phyloP scores from a whole-genome alignment of 2,329 filamentous ascomycete species.

The Penicillium vulpinum region DNA sequence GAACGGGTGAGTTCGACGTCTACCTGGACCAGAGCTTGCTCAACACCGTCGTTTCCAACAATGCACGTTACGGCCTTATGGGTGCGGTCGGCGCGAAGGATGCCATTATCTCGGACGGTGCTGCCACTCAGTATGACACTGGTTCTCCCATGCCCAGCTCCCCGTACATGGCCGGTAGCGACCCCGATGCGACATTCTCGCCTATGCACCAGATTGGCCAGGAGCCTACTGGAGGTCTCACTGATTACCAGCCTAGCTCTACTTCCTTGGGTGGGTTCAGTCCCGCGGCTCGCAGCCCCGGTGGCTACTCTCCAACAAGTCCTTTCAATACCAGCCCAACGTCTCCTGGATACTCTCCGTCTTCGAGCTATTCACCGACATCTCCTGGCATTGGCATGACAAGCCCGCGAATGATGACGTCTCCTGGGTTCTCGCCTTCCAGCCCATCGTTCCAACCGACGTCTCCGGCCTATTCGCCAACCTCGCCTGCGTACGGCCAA shows the following conservation, averaged over 20 bases:
- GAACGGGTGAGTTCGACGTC: slow-evolving; percentile 93
- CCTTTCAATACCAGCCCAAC: slow-evolving; percentile 73
- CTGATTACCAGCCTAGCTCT: slow-evolving; percentile 63
- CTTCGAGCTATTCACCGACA: slow-evolving; percentile 68
- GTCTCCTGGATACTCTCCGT: slow-evolving; percentile 67
- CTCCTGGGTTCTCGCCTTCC: slow-evolving; percentile 55
- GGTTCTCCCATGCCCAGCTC: slow-evolving; percentile 64
- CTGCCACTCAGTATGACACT: slow-evolving; percentile 88
- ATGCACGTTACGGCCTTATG: slow-evolving; percentile 80
- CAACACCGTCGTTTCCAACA: slow-evolving; percentile 90
- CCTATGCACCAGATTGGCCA: slow-evolving; percentile 71
- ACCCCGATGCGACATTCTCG: slow-evolving; percentile 65
- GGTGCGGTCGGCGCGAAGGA: slow-evolving; percentile 76
- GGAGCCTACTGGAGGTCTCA: slow-evolving; percentile 59
- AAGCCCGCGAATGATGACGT: slow-evolving; percentile 58
- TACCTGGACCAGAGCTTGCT: slow-evolving; percentile 93
- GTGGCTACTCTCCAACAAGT: slow-evolving; percentile 65
- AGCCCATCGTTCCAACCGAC: slow-evolving; percentile 57
- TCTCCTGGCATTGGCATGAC: slow-evolving; percentile 65
- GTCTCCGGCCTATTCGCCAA: slow-evolving; percentile 71
- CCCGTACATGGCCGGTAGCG: slow-evolving; percentile 62
- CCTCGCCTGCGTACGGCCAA: slow-evolving; percentile 68
- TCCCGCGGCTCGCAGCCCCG: slow-evolving; percentile 67
- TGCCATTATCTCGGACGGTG: slow-evolving; percentile 70
- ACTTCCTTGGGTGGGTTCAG: slow-evolving; percentile 61